A percentile compares a stretch with the other conserved stretches of the same genome.
Evolutionary conservation across 345 rosid genomes (phyloP).

Genomic region (Eucalyptus cladocalyx): DNA sequence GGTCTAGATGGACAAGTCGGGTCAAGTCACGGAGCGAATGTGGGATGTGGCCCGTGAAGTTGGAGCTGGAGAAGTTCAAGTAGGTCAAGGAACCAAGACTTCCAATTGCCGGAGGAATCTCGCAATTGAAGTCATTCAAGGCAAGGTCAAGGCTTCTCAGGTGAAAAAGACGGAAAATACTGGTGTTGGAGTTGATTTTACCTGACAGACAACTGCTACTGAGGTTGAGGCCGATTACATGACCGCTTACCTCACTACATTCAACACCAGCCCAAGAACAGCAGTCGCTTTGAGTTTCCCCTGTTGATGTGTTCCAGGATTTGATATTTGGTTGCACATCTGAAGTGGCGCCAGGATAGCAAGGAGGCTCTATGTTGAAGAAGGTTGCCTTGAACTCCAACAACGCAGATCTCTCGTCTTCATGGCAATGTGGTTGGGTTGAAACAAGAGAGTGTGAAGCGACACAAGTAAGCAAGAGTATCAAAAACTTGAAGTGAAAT

Average conservation of each 20-base stretch:
- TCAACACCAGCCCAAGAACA: background rate
- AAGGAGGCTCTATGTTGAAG: background rate
- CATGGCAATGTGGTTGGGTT: background rate
- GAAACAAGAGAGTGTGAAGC: background rate
- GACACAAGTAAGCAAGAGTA: background rate
- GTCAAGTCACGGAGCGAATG: background rate
- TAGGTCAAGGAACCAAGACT: accelerated
- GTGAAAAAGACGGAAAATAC: background rate
- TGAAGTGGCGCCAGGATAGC: background rate
- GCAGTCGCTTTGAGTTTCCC: background rate
- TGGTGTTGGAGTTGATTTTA: background rate
- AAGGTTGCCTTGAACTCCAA: too few species aligned
- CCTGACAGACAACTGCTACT: background rate
- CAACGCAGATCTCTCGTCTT: background rate
- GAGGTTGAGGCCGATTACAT: background rate
- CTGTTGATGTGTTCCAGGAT: background rate
- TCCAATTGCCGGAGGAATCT: too few species aligned
- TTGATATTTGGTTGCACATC: background rate
- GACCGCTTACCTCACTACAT: background rate
- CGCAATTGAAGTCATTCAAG: too few species aligned
- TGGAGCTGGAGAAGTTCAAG: background rate
- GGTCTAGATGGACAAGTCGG: background rate
- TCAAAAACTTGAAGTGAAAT: background rate
- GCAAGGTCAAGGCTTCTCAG: too few species aligned
- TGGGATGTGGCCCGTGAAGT: background rate